Base-by-base conservation (phyloP, 1,139 yeast species). In the Saccharomyces hybrid region DNA sequence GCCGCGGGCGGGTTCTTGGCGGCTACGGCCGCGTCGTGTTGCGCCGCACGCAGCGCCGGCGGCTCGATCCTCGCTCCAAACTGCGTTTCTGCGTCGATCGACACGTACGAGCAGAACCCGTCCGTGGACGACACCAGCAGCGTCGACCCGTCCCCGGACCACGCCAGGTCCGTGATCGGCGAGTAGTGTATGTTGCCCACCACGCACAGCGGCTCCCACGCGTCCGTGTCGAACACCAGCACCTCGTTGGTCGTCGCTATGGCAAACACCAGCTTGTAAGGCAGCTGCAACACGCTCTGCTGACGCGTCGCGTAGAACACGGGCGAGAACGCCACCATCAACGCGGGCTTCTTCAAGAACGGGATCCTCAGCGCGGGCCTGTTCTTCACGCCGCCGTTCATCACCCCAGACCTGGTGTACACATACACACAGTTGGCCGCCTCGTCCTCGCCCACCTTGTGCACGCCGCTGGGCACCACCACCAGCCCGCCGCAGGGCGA, bases 211-310 rank as follows among this genome's bases (percentile, higher is more conserved):
- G 98, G 96, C 56, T 77, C 71, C 32, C 77, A 66, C 42, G 77
- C 76, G 59, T 82, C 86, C 0, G 98, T 91, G 60, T 89, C 95
- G 70, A 89, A 95, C 1, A 95, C 73, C 11, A 86, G 68, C 9
- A 93, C 84, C 14, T 93, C 79, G 65, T 89, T 97, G 56, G 88
- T 90, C 0, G 97, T 91, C 0, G 97, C 98, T 28, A 95, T 86
- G 0, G 98, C 99, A 73, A 88, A 91, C 0, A 91, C 72, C 81
- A 93, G 80, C 56, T 88, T 79, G 65, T 93, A 90, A 0, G 88
- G 86, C 46, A 89, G 71, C 4, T 75, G 71, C 13, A 77, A 73
- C 5, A 53, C 51, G 1, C 48, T 28, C 1, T 49, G 51, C 3
- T 57, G 56, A 6, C 63, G 65, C 23, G 79, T 63, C 53, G 76